Conservation (phyloP, 352 stramenopile species). For the Globisporangium middletonii region DNA sequence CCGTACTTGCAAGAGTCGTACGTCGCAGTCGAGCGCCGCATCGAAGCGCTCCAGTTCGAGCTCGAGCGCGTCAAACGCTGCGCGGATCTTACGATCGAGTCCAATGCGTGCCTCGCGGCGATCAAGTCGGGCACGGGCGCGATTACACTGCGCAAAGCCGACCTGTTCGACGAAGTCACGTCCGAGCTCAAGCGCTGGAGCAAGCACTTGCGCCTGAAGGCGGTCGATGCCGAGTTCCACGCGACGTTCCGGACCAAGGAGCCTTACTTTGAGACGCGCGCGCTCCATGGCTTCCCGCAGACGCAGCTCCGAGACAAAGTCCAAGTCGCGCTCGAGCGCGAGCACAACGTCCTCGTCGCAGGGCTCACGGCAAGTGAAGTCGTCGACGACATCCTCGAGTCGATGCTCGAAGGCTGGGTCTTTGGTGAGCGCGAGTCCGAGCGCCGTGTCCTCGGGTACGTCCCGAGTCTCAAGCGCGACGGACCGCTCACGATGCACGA, state of each 20-base stretch:
- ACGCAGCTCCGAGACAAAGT: constrained; percentile 79
- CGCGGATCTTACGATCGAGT: constrained; percentile 39
- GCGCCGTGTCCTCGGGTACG: constrained; percentile 59
- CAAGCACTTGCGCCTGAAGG: constrained; percentile 58
- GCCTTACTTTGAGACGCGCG: constrained; percentile 84
- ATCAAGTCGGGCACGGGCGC: constrained; percentile 45
- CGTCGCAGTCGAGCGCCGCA: constrained; percentile 43
- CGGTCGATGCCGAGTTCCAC: constrained; percentile 92
- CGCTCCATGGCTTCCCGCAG: constrained; percentile 88
- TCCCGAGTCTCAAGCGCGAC: constrained; percentile 83
- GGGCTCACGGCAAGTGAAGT: constrained; percentile 83
- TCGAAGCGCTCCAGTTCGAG: constrained; percentile 58
- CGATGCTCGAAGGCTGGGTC: constrained; percentile 95
- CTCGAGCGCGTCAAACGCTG: constrained; percentile 67
- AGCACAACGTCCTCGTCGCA: constrained; percentile 87
- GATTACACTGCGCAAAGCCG: constrained; percentile 51
- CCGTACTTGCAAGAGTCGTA: constrained; percentile 53
- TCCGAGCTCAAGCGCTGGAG: constrained; percentile 62
- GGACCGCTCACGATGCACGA: constrained; percentile 66
- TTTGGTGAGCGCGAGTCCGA: constrained; percentile 92
- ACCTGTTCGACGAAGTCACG: constrained; percentile 74
- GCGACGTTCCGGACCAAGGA: constrained; percentile 75
- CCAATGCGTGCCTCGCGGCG: constrained; percentile 57
- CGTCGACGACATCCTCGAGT: constrained; percentile 92
- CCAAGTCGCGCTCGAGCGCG: constrained; percentile 70